Evolutionary conservation across 1,284 basidiomycete genomes (phyloP).

Genomic region (Cystobasidiaceae sp.): DNA sequence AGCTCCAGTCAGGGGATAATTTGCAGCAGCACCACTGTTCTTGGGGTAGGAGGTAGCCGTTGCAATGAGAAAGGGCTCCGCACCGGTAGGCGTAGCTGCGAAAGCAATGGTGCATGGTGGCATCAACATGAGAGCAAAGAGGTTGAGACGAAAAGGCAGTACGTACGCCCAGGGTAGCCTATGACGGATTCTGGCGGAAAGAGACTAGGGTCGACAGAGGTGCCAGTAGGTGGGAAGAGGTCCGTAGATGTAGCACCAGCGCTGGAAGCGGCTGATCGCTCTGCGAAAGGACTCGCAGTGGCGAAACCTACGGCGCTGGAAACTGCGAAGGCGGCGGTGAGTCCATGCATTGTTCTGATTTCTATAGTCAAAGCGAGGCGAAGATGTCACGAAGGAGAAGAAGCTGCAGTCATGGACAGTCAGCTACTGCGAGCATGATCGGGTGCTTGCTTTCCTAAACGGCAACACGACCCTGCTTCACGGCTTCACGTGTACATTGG

Average conservation of each 20-base stretch:
- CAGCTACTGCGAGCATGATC: too few species aligned
- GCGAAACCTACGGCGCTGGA: background rate
- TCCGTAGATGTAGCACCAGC: slow-evolving; percentile 10
- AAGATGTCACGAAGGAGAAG: too few species aligned
- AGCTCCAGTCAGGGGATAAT: too few species aligned
- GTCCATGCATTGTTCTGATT: background rate
- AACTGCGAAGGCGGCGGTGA: background rate
- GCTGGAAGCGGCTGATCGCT: background rate
- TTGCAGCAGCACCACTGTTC: too few species aligned
- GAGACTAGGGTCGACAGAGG: background rate
- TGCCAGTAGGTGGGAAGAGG: slow-evolving; percentile 13
- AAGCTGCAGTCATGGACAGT: too few species aligned
- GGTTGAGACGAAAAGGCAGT: too few species aligned
- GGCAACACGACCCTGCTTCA: too few species aligned
- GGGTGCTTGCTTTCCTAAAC: too few species aligned
- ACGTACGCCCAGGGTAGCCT: background rate
- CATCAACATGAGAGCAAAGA: too few species aligned
- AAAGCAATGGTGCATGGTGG: too few species aligned
- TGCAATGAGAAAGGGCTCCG: slow-evolving; percentile 52
- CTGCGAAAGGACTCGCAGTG: background rate
- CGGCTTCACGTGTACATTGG: too few species aligned
- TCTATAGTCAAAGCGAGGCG: too few species aligned
- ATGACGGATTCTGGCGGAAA: slow-evolving; percentile 26
- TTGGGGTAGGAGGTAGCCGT: slow-evolving; percentile 50
- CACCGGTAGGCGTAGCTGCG: slow-evolving; percentile 54